Conservation (phyloP, 345 rosid species). For the Balakata baccata region DNA sequence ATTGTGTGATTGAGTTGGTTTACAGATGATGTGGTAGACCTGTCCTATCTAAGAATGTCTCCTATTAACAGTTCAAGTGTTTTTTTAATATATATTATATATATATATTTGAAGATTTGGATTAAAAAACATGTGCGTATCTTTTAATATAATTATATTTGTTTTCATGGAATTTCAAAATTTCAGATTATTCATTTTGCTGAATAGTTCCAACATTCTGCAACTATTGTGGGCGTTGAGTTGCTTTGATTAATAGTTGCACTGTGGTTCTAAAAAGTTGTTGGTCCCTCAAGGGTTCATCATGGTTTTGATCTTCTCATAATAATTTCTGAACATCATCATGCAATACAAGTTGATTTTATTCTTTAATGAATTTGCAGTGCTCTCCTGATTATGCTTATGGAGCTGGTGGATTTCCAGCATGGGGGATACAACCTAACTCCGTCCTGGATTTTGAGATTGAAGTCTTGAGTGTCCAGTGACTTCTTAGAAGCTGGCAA, state of each 20-base stretch:
- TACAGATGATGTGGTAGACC: no score
- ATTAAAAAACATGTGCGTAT: background rate
- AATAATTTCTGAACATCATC: no score
- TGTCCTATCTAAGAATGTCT: no score
- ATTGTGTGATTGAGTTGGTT: no score
- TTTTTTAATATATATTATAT: no score
- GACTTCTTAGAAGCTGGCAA: constrained; percentile 17
- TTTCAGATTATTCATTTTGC: background rate
- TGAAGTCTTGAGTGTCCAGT: constrained; percentile 64
- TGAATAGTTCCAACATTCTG: background rate
- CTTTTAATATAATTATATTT: background rate
- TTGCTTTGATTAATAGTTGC: background rate
- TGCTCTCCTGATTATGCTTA: constrained; percentile 94
- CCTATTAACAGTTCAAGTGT: background rate
- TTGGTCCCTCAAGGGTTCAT: no score
- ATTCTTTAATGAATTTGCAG: constrained; percentile 39
- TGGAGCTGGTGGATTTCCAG: constrained; percentile 73
- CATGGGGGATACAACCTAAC: constrained; percentile 89
- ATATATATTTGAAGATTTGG: background rate
- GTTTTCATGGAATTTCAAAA: background rate
- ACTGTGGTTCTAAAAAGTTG: background rate
- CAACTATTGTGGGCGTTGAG: background rate
- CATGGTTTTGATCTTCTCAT: background rate
- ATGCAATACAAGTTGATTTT: background rate
- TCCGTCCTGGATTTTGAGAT: constrained; percentile 83